phyloP scores from a whole-genome alignment of 2,329 filamentous ascomycete genomes.

The Pseudogymnoascus sp. region DNA sequence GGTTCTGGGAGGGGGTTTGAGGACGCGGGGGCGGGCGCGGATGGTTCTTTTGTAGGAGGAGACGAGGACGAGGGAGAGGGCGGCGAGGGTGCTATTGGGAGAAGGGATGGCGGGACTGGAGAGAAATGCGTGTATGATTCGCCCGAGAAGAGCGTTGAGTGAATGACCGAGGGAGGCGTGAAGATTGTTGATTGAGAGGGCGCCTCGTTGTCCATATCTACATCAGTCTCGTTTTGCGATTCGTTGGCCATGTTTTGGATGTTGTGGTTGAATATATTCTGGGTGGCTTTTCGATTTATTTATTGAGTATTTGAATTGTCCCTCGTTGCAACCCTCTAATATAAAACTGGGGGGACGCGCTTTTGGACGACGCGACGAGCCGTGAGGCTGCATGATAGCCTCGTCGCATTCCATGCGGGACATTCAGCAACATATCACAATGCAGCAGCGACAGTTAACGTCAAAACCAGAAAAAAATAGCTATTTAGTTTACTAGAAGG shows the following conservation, averaged over 20 bases:
- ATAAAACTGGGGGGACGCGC: constrained; percentile 9
- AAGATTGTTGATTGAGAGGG: constrained; percentile 37
- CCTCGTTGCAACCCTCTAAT: background rate
- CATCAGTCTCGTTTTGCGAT: constrained; percentile 23
- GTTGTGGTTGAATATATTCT: background rate
- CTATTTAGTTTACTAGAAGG: background rate
- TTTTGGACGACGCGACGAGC: constrained; percentile 12
- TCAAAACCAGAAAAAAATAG: background rate
- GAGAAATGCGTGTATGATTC: constrained; percentile 67
- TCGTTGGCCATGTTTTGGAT: constrained; percentile 29
- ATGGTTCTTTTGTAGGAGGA: constrained; percentile 11
- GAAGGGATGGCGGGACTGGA: constrained; percentile 55
- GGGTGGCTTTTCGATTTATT: background rate
- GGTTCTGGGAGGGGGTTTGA: background rate
- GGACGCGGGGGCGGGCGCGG: constrained; percentile 29
- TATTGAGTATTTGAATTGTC: background rate
- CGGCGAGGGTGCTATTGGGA: constrained; percentile 26
- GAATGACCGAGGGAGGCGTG: constrained; percentile 63
- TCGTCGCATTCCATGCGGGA: background rate
- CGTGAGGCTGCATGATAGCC: background rate
- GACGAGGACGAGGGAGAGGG: constrained; percentile 19
- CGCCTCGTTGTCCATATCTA: constrained; percentile 29
- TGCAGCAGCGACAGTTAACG: background rate
- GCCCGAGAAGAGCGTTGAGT: constrained; percentile 49
- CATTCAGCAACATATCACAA: background rate